phyloP scores from a whole-genome alignment of 345 rosid genomes.

The Bruguiera sexangula region DNA sequence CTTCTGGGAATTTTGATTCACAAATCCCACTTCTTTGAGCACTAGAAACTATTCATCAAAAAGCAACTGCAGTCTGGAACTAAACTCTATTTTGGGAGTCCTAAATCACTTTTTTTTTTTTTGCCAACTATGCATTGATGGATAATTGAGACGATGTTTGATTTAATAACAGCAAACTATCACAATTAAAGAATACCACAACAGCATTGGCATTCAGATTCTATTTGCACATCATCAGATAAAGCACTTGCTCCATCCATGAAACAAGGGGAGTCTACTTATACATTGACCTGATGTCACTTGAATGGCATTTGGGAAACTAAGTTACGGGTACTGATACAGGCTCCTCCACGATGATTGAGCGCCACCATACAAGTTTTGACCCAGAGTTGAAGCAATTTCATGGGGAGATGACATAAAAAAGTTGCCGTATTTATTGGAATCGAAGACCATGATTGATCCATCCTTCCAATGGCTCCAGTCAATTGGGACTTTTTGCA shows the following conservation, averaged over 20 bases:
- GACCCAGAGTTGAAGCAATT: conserved; percentile 28
- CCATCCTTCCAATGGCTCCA: conserved; percentile 28
- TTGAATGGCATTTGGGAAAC: conserved; percentile 29
- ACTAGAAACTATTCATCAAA: no score
- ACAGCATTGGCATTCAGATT: conserved; percentile 1
- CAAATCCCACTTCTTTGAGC: no score
- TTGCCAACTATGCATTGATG: neutral
- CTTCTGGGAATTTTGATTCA: no score
- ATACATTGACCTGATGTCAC: conserved; percentile 26
- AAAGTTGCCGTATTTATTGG: conserved; percentile 21
- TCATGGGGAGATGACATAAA: conserved; percentile 27
- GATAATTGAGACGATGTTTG: neutral
- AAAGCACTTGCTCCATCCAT: neutral
- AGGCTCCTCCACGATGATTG: conserved; percentile 22
- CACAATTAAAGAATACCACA: neutral
- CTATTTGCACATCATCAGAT: neutral
- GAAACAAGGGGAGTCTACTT: conserved; percentile 9
- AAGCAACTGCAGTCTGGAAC: no score
- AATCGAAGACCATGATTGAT: conserved; percentile 23
- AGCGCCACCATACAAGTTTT: conserved; percentile 30
- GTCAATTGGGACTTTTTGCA: conserved; percentile 26
- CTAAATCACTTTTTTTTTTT: neutral
- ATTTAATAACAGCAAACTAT: neutral
- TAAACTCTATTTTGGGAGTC: no score
- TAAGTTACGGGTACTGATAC: conserved; percentile 25